Percentiles rank a stretch among this genome's conserved stretches.
Conservation (phyloP, 1,139 yeast genomes). For the Kazachstania sp. region DNA sequence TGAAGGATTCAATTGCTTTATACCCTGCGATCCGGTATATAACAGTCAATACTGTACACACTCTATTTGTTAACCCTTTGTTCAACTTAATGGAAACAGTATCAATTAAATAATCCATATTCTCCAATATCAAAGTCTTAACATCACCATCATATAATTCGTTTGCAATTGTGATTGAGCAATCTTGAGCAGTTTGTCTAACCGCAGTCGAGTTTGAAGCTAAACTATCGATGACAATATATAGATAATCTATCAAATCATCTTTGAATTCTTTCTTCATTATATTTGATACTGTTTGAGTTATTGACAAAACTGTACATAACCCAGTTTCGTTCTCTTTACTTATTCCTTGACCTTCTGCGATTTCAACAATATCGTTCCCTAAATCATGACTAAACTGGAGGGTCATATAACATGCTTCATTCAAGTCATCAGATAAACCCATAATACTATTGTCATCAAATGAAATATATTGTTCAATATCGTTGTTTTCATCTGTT, state of each 20-base stretch:
- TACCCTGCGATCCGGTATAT: slow-evolving; percentile 63
- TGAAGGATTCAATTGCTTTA: slow-evolving; percentile 53
- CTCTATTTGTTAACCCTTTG: slow-evolving; percentile 64
- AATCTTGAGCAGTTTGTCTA: slow-evolving; percentile 40
- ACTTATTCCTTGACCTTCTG: slow-evolving; percentile 11
- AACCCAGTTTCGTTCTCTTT: slow-evolving; percentile 12
- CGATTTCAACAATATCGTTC: slow-evolving; percentile 16
- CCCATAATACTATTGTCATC: neutral
- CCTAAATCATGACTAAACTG: slow-evolving; percentile 26
- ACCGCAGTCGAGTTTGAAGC: slow-evolving; percentile 41
- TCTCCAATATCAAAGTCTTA: slow-evolving; percentile 47
- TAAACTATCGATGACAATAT: slow-evolving; percentile 46
- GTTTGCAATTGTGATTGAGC: slow-evolving; percentile 42
- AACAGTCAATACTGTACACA: slow-evolving; percentile 61
- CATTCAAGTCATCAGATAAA: slow-evolving; percentile 2
- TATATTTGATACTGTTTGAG: slow-evolving; percentile 34
- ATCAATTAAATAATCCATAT: slow-evolving; percentile 76
- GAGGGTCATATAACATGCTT: slow-evolving; percentile 21
- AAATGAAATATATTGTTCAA: neutral
- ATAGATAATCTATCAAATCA: slow-evolving; percentile 48
- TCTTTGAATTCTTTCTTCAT: slow-evolving; percentile 36
- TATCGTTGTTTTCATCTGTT: slow-evolving; percentile 11
- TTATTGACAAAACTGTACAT: slow-evolving; percentile 32
- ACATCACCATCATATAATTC: slow-evolving; percentile 52
- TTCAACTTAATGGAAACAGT: slow-evolving; percentile 60